A percentile compares a stretch with the other conserved stretches of the same genome.
Conservation (phyloP, 805 yeast species). For the Candida succiphila region DNA sequence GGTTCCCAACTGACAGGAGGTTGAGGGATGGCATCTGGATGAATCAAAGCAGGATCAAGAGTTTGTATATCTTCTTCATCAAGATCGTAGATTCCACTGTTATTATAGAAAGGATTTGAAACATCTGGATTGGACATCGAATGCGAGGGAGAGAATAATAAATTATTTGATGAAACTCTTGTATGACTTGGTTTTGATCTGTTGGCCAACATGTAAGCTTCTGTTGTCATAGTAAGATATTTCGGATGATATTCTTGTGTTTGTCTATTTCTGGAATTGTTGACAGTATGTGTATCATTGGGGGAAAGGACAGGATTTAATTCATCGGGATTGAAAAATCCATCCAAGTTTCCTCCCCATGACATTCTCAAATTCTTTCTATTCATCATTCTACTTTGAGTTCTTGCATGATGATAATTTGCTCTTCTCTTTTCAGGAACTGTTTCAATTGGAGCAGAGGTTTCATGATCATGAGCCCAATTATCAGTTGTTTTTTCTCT, state of each 20-base stretch:
- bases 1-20: conserved; percentile 90
- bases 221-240: conserved; percentile 59
- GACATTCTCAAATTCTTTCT: conserved; percentile 25
- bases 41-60: conserved; percentile 49
- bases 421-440: conserved; percentile 47
- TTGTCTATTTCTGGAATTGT: background rate
- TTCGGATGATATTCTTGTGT: conserved; percentile 27
- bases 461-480: conserved; percentile 67
- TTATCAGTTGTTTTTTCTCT: conserved; percentile 65
- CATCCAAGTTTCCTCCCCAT: conserved; percentile 29
- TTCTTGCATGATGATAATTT: conserved; percentile 23
- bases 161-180: conserved; percentile 6
- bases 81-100: conserved; percentile 7
- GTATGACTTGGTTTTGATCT: conserved; percentile 4
- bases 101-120: conserved; percentile 19
- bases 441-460: conserved; percentile 39
- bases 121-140: conserved; percentile 11
- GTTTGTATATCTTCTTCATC: conserved; percentile 32
- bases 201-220: conserved; percentile 27
- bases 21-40: conserved; percentile 78
- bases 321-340: conserved; percentile 9
- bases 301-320: background rate
- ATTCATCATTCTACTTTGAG: conserved; percentile 28
- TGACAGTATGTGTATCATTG: no score
- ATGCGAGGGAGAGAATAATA: conserved; percentile 5